Evolutionary conservation across 1,139 yeast genomes (phyloP).

Genomic region (Citeromyces hawaiiensis): DNA sequence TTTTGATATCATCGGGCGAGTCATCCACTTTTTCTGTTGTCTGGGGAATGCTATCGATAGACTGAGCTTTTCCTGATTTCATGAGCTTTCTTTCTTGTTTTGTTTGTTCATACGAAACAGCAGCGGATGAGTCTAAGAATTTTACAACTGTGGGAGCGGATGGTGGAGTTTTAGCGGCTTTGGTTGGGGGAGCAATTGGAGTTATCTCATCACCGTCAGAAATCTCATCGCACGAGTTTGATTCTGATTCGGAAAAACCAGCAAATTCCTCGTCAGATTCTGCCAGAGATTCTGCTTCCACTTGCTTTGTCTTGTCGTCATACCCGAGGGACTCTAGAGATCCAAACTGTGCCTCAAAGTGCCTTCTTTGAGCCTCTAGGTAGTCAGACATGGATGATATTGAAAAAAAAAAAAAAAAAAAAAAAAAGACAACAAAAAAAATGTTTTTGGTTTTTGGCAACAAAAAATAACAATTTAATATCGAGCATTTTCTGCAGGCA

Average conservation of each 20-base stretch:
- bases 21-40: conserved; percentile 21
- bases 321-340: conserved; percentile 45
- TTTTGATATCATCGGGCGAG: conserved; percentile 41
- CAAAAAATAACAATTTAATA: no score
- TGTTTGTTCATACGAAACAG: conserved; percentile 19
- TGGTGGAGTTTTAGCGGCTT: no score
- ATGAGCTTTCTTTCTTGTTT: conserved; percentile 30
- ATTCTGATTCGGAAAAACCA: conserved; percentile 9
- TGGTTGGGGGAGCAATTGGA: no score
- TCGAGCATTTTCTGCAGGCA: no score
- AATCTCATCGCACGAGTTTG: no score
- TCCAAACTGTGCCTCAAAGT: conserved; percentile 64
- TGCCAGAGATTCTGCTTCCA: conserved; percentile 5
- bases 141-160: conserved; percentile 18
- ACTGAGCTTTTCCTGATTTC: conserved; percentile 25
- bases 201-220: no score
- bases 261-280: conserved; percentile 8
- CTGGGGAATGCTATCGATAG: conserved; percentile 15
- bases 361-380: conserved; percentile 41
- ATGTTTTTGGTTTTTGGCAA: no score
- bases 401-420: neutral
- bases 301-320: conserved; percentile 33
- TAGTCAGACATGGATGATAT: neutral
- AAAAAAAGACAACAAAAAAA: neutral
- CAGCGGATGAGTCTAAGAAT: conserved; percentile 22